Percentiles rank a stretch among this genome's conserved stretches.
Evolutionary conservation across 2,329 filamentous ascomycete genomes (phyloP).

Genomic region (Xylogone sp.): DNA sequence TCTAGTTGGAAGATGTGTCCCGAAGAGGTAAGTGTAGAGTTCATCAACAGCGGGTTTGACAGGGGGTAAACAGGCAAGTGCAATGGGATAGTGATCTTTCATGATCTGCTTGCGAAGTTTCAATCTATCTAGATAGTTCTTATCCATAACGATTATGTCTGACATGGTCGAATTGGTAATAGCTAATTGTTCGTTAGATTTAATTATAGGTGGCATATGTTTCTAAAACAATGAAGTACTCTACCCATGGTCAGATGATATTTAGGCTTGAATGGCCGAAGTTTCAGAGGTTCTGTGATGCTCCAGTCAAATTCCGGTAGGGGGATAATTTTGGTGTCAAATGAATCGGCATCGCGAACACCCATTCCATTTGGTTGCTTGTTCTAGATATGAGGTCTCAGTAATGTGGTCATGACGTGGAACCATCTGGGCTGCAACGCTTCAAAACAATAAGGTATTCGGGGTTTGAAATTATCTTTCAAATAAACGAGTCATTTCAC

Average conservation of each 20-base stretch:
- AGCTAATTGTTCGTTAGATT: constrained; percentile 31
- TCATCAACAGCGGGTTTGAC: constrained; percentile 47
- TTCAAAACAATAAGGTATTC: no score
- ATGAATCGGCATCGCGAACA: background rate
- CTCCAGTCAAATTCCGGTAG: constrained; percentile 47
- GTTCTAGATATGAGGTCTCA: background rate
- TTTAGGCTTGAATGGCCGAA: constrained; percentile 56
- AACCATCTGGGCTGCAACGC: no score
- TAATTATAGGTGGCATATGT: no score
- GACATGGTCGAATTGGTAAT: constrained; percentile 48
- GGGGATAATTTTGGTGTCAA: constrained; percentile 23
- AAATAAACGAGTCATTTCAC: background rate
- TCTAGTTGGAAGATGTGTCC: constrained; percentile 51
- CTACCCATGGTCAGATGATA: constrained; percentile 63
- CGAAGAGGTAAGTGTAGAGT: constrained; percentile 51
- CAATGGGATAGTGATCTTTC: constrained; percentile 34
- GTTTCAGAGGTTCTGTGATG: constrained; percentile 45
- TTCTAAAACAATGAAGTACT: no score
- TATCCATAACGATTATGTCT: constrained; percentile 56
- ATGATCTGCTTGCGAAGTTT: constrained; percentile 44
- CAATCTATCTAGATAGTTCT: constrained; percentile 51
- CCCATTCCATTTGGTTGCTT: background rate
- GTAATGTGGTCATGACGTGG: background rate
- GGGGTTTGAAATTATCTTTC: background rate
- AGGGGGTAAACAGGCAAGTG: constrained; percentile 33